Evolutionary conservation across 768 basidiomycete genomes (phyloP).

Genomic region (Suillus discolor): DNA sequence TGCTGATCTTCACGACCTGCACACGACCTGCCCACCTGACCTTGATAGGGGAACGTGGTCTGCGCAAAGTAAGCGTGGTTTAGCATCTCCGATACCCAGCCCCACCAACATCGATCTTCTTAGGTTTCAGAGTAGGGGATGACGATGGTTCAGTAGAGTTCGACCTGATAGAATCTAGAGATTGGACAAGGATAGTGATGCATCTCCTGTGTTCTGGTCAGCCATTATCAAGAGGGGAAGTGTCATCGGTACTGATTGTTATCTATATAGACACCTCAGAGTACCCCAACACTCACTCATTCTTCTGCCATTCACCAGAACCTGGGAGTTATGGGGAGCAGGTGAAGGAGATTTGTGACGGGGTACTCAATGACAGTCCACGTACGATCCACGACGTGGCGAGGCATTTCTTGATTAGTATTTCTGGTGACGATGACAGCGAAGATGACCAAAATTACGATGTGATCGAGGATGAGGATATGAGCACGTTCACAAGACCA

Average conservation of each 20-base stretch:
- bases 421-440: slow-evolving; percentile 37
- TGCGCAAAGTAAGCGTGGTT: slow-evolving; percentile 43
- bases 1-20: slow-evolving; percentile 56
- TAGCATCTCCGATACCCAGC: background rate
- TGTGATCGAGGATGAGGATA: slow-evolving; percentile 21
- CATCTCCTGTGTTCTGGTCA: slow-evolving; percentile 54
- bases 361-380: slow-evolving; percentile 43
- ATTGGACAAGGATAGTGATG: slow-evolving; percentile 37
- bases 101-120: background rate
- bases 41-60: slow-evolving; percentile 40
- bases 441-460: slow-evolving; percentile 36
- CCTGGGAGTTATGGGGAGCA: slow-evolving; percentile 38
- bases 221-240: slow-evolving; percentile 13
- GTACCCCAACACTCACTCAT: slow-evolving; percentile 61
- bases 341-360: slow-evolving; percentile 46
- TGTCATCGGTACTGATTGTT: background rate
- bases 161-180: slow-evolving; percentile 38
- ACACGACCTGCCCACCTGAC: slow-evolving; percentile 38
- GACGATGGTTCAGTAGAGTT: slow-evolving; percentile 69
- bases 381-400: slow-evolving; percentile 48
- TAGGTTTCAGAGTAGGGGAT: slow-evolving; percentile 57
- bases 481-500: background rate
- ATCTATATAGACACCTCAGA: slow-evolving; percentile 60
- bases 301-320: slow-evolving; percentile 58
- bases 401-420: slow-evolving; percentile 38